These are phyloP conservation scores for Phytopythium sindhum DNA, from an alignment of 352 stramenopile genomes.

Conservation along the genomic window DNA sequence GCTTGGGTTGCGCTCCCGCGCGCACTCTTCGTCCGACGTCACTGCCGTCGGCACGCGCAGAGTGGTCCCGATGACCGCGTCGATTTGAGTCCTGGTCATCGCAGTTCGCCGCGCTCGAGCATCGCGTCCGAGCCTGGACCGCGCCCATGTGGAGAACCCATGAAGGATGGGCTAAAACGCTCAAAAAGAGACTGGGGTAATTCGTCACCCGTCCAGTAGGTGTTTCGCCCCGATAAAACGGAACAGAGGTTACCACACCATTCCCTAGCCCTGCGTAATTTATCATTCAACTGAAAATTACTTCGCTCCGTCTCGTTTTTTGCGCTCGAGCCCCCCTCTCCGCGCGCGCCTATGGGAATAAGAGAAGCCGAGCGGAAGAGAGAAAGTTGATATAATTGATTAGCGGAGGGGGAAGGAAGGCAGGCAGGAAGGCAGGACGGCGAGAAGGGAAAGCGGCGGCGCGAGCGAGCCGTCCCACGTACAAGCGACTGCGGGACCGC, in stretches of 20 bases:
- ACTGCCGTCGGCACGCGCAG: not conserved
- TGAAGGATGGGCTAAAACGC: too few species aligned
- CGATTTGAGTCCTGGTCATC: not conserved
- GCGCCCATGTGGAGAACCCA: too few species aligned
- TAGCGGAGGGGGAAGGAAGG: not conserved
- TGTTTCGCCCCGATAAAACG: too few species aligned
- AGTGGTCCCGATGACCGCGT: not conserved
- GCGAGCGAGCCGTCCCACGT: not conserved
- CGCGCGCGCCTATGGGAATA: not conserved
- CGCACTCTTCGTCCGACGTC: not conserved
- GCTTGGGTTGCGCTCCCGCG: too few species aligned
- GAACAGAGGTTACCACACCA: too few species aligned
- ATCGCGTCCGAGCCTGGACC: too few species aligned
- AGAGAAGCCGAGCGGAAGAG: not conserved
- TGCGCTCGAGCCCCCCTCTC: not conserved
- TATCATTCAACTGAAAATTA: not conserved
- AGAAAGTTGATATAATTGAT: constrained; percentile 1
- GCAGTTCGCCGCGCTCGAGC: too few species aligned
- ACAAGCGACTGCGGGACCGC: not conserved
- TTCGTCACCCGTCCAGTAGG: too few species aligned
- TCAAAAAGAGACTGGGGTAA: too few species aligned
- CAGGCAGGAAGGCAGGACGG: not conserved
- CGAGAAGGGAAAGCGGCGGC: not conserved
- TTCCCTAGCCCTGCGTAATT: not conserved
- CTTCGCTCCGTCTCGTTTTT: not conserved